Evolutionary conservation across 179 eudicot genomes (phyloP).

Genomic region (Corrigiola litoralis): DNA sequence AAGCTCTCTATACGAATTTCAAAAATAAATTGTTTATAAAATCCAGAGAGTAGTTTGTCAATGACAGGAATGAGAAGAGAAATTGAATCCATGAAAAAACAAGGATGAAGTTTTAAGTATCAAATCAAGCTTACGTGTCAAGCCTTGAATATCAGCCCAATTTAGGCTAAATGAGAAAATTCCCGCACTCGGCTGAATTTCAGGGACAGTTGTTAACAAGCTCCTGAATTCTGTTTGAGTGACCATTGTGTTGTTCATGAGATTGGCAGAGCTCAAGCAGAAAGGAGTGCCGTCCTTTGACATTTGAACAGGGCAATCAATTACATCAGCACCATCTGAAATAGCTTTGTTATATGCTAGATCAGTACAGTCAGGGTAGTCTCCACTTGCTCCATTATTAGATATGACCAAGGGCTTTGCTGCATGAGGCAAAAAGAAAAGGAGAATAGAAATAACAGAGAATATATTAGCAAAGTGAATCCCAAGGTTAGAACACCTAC

Average conservation of each 20-base stretch:
- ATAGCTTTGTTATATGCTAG: conserved; percentile 66
- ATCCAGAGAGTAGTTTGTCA: neutral
- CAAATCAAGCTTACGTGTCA: conserved; percentile 55
- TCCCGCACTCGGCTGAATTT: conserved; percentile 48
- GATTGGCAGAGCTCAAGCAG: conserved; percentile 73
- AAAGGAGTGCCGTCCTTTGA: conserved; percentile 69
- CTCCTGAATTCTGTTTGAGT: conserved; percentile 41
- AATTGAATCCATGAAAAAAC: neutral
- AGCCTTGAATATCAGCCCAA: conserved; percentile 66
- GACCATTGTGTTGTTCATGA: conserved; percentile 51
- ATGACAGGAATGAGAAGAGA: neutral
- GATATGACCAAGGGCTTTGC: conserved; percentile 67
- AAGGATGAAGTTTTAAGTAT: neutral
- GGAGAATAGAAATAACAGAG: conserved; percentile 4
- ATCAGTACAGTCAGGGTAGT: conserved; percentile 85
- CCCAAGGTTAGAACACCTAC: neutral
- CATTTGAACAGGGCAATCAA: conserved; percentile 91
- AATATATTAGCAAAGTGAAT: neutral
- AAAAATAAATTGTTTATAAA: neutral
- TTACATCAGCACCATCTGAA: conserved; percentile 78
- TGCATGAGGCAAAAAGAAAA: conserved; percentile 24
- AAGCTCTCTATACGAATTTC: no score
- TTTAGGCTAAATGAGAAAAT: conserved; percentile 65
- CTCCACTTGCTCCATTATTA: conserved; percentile 83
- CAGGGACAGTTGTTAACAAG: conserved; percentile 30